phyloP scores from a whole-genome alignment of 2,329 filamentous ascomycete genomes.

The Chaetothyriales sp. region DNA sequence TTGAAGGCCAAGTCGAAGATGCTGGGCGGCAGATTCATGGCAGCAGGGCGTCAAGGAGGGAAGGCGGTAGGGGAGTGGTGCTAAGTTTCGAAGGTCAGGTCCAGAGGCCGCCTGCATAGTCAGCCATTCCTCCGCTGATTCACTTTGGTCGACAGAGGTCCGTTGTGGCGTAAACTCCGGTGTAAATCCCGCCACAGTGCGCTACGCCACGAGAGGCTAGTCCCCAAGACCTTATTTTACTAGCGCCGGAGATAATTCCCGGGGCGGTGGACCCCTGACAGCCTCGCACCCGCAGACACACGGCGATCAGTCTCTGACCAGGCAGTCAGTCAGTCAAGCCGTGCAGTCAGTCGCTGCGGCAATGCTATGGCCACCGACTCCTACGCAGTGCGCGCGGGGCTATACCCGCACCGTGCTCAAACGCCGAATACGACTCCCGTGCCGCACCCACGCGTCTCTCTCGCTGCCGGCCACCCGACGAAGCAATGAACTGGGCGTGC shows the following conservation, averaged over 20 bases:
- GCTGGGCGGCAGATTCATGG: neutral
- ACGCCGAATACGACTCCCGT: constrained; percentile 12
- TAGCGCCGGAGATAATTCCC: neutral
- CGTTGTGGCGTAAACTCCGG: neutral
- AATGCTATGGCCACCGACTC: constrained; percentile 18
- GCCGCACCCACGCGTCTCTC: constrained; percentile 10
- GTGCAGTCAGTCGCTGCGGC: neutral
- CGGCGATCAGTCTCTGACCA: too few species aligned
- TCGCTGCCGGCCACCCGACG: constrained; percentile 38
- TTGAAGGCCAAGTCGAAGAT: neutral
- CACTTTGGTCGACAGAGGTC: too few species aligned
- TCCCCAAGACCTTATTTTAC: neutral
- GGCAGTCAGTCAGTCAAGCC: too few species aligned
- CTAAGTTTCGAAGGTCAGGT: neutral
- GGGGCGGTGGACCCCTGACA: neutral
- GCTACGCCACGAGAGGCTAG: neutral
- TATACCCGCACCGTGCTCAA: constrained; percentile 18
- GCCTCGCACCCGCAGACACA: too few species aligned
- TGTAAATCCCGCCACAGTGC: neutral
- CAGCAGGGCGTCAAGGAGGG: neutral
- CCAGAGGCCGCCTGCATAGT: neutral
- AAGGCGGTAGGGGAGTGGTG: neutral
- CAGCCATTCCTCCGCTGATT: too few species aligned
- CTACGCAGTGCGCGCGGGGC: constrained; percentile 17
- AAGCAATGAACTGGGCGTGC: constrained; percentile 85